Base-by-base conservation (phyloP, 257 asterid species). In the Scutellaria minor region DNA sequence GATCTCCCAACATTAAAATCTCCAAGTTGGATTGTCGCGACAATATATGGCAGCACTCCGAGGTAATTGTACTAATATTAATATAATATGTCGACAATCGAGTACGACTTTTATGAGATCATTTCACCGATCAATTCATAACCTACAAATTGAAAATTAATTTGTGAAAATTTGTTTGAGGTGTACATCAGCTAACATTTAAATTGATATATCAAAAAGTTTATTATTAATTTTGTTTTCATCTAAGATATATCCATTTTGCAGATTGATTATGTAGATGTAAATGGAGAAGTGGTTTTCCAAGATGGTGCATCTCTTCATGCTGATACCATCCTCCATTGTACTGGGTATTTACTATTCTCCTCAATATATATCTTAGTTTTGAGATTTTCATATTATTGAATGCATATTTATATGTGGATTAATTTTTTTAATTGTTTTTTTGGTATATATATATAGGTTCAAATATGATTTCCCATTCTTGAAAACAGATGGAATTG, bases 251-350 rank as follows among this genome's bases (percentile, higher is more conserved):
- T 2, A 24, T 8, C 27, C 9, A 12, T 60, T n/a, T 9, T 54
- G 74, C 70, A 87, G 91, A 77, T 84, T 4, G 74, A 81, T 58
- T 56, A 54, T 59, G 90, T 83, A 39, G 35, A 73, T 62, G 87
- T 67, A 79, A 80, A 72, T 70, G 96, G 96, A 48, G 84, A 73
- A 42, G 80, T 90, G 44, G 65, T 60, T 55, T 90, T 90, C 59
- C 4, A 82, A 46, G 95, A 86, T 72, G 96, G 92, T 47, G 77
- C 75, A 1, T 74, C 73, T 15, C 46, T 90, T 62, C 58, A 35
- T 58, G 92, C 89, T 27, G 92, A 84, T 77, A 52, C 59, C 20
- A 84, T 90, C 70, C 78, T 90, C 74, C 87, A 87, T 11, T 85
- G 93, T 11, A 84, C 94, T 2, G 89, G 96, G 96, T 87, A 79